These are phyloP conservation scores for Kluyveromyces starmeri DNA, from an alignment of 805 yeast genomes.

Conservation along the genomic window DNA sequence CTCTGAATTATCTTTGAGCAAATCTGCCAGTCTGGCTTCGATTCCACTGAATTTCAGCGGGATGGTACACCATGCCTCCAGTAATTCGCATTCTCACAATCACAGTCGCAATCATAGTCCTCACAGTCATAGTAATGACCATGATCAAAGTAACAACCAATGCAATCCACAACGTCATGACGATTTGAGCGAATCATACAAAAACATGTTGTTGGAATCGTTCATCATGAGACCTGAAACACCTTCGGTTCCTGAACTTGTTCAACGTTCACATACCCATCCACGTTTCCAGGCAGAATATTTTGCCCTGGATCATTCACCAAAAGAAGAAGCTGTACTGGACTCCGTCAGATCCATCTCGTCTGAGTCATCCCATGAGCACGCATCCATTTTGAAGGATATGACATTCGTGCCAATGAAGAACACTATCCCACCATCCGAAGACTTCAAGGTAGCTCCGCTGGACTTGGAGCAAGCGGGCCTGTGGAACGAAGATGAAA, in stretches of 20 bases:
- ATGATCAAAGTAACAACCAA: too few species aligned
- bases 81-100: too few species aligned
- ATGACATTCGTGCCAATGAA: background rate
- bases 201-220: too few species aligned
- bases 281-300: too few species aligned
- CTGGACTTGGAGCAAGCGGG: constrained; percentile 19
- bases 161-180: too few species aligned
- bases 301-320: constrained; percentile 14
- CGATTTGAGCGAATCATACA: too few species aligned
- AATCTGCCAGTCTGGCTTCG: background rate
- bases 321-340: constrained; percentile 15
- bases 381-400: constrained; percentile 2
- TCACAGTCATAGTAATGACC: too few species aligned
- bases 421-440: background rate
- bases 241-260: background rate
- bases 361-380: constrained; percentile 18
- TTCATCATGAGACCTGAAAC: too few species aligned
- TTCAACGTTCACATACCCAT: too few species aligned
- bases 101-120: too few species aligned
- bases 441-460: constrained; percentile 12
- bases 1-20: background rate
- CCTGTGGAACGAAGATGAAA: constrained; percentile 4
- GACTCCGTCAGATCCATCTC: constrained; percentile 18
- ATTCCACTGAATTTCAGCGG: background rate
- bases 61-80: too few species aligned